Base-by-base conservation (phyloP, 2,329 filamentous ascomycete genomes). In the Pestalotiopsis sp. region DNA sequence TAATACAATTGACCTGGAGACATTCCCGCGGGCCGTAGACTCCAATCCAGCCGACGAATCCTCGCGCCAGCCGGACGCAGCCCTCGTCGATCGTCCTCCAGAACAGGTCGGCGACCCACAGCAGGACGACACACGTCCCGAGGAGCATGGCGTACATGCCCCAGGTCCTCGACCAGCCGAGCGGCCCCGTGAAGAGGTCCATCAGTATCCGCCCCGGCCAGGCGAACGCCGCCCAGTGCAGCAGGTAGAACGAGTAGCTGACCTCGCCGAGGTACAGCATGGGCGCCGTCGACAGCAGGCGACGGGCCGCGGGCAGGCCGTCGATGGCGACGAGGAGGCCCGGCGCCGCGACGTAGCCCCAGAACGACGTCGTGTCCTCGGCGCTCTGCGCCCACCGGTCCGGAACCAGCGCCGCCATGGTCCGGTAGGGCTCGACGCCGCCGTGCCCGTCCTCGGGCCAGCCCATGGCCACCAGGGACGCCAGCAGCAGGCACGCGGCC, bases 201-300 rank as follows among this genome's bases (percentile, higher is more conserved):
- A 57, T 56, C 39, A 64, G 57, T 4, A 23, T 12, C 4, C 11
- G 4, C 12, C 66, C 66, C 6, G 49, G 59, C 45, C 27, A 56
- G 14, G 38, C 12, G 38, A 56, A 68, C 4, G 52, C 45, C 25
- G 52, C 13, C 41, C 59, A 68, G 23, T 68, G 66, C 14, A 68
- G 41, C 39, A 68, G 66, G 59, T 68, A 68, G 17, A 68, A 68
- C 2, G 66, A 52, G 59, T 27, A 68, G 41, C 66, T 68, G 39
- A 68, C 63, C 27, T 68, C 66, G 11, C 66, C 66, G 6, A 68
- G 25, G 56, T 68, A 68, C 13, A 68, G 27, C 12, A 64, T 64
- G 2, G 60, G 59, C 11, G 36, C 12, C 12, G 59, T 39, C 11
- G 58, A 63, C n/a, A 68, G 59, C n/a, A 67, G 27, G 27, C 56